Evolutionary conservation across 345 rosid genomes (phyloP).

Genomic region (Orychophragmus violaceus): DNA sequence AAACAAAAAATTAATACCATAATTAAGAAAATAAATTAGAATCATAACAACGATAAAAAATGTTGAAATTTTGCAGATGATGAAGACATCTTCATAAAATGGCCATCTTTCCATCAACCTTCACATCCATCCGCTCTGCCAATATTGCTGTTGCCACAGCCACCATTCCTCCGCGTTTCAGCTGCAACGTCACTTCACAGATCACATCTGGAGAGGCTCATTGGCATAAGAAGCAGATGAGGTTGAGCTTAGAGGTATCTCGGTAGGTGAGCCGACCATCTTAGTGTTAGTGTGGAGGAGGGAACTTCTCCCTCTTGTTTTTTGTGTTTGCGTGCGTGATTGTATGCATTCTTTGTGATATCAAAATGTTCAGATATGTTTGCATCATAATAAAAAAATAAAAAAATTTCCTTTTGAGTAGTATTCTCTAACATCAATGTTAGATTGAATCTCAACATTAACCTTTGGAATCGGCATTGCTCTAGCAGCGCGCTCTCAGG

Average conservation of each 20-base stretch:
- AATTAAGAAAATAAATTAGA: too few species aligned
- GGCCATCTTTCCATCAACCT: neutral
- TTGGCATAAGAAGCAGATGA: neutral
- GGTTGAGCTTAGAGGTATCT: neutral
- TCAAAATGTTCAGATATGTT: neutral
- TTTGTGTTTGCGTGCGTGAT: conserved; percentile 85
- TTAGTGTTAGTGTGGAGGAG: conserved; percentile 92
- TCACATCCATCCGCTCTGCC: neutral
- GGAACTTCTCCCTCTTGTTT: conserved; percentile 95
- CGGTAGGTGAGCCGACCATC: conserved; percentile 36
- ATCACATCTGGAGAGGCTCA: neutral
- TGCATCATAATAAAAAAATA: neutral
- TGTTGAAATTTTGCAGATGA: neutral
- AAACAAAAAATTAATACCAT: too few species aligned
- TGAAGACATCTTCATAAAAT: neutral
- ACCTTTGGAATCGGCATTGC: neutral
- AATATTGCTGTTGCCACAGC: neutral
- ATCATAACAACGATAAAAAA: too few species aligned
- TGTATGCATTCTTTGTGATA: neutral
- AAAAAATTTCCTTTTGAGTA: neutral
- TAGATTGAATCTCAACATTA: conserved; percentile 34
- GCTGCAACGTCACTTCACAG: neutral
- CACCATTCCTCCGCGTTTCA: neutral
- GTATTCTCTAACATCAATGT: conserved; percentile 40
- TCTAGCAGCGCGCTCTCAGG: conserved; percentile 49